Evolutionary conservation across 2,329 filamentous ascomycete species (phyloP), one percentile per base, ranked within the genome.

Genomic region (Scedosporium dehoogii): DNA sequence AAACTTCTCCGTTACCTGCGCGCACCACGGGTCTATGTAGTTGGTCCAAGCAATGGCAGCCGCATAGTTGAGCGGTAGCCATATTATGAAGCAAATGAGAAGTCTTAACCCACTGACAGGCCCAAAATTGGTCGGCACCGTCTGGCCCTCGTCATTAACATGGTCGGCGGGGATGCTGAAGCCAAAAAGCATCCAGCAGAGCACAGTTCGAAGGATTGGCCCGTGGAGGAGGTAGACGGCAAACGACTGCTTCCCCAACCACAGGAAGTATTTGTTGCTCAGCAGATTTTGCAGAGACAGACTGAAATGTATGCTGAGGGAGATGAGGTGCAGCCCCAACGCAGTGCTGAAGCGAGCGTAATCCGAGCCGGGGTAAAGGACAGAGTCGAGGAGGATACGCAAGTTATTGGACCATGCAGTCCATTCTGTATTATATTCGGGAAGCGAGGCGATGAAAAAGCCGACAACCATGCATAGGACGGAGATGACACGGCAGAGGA

Each of bases 221-320:
- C 85, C 85, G 71, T 88, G 85, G 21, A 87, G 73, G 6, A 88
- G 77, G 67, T 87, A 87, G 16, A 88, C 81, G 1, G 85, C 83
- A 67, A 87, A 87, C 55, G 81, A 85, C 72, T 86, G 81, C 68
- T 82, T 82, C 53, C 85, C 85, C 10, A 87, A 78, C 79, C 84
- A 87, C 55, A 85, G 76, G 53, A 87, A 79, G 61, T 79, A 76
- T 38, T 78, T 78, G 63, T 79, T 79, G 3, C 81, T 82, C 2
- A 87, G 76, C 0, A 81, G 66, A 59, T 76, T 77, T 64, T 84
- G 83, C 33, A 81, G 72, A 29, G 72, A 70, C 1, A 77, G 76
- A 0, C 79, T 83, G 66, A 83, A 79, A 67, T 84, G 77, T 64
- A 84, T 75, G 7, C 78, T 80, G 4, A 84, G 67, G 3, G 78